A percentile compares a stretch with the other conserved stretches of the same genome.
phyloP scores from a whole-genome alignment of 2,329 filamentous ascomycete genomes.

The Teratosphaeria viscida region DNA sequence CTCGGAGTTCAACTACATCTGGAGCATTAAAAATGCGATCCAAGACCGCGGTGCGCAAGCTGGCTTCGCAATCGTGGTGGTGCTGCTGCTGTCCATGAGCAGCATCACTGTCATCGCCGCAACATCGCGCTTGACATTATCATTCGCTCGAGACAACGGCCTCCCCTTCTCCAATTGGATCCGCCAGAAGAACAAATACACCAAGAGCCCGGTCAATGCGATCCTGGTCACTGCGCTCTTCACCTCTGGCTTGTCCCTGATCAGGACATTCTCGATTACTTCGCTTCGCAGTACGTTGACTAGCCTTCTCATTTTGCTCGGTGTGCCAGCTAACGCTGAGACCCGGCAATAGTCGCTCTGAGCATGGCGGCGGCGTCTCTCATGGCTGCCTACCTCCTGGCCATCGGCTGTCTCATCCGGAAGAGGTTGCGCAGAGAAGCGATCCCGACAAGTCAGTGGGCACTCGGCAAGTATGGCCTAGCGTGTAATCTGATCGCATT shows the following conservation, averaged over 20 bases:
- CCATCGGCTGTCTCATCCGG: constrained; percentile 28
- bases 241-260: constrained; percentile 20
- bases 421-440: constrained; percentile 26
- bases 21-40: background rate
- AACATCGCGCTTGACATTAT: constrained; percentile 28
- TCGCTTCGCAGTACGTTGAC: background rate
- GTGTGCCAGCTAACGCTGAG: background rate
- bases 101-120: constrained; percentile 30
- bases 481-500: constrained; percentile 28
- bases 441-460: constrained; percentile 28
- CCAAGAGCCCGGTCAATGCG: constrained; percentile 19
- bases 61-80: constrained; percentile 19
- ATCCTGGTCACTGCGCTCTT: constrained; percentile 20
- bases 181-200: constrained; percentile 11
- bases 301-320: background rate
- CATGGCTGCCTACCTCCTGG: constrained; percentile 32
- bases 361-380: constrained; percentile 30
- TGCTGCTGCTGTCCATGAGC: constrained; percentile 25
- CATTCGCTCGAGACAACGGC: constrained; percentile 33
- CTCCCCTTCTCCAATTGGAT: constrained; percentile 30
- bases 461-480: constrained; percentile 28
- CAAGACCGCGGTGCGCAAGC: constrained; percentile 13
- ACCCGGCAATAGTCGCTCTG: constrained; percentile 29
- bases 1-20: background rate
- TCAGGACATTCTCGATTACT: constrained; percentile 5